Conservation (phyloP, 2,329 filamentous ascomycete species). For the Trichoderma cornu-damae region DNA sequence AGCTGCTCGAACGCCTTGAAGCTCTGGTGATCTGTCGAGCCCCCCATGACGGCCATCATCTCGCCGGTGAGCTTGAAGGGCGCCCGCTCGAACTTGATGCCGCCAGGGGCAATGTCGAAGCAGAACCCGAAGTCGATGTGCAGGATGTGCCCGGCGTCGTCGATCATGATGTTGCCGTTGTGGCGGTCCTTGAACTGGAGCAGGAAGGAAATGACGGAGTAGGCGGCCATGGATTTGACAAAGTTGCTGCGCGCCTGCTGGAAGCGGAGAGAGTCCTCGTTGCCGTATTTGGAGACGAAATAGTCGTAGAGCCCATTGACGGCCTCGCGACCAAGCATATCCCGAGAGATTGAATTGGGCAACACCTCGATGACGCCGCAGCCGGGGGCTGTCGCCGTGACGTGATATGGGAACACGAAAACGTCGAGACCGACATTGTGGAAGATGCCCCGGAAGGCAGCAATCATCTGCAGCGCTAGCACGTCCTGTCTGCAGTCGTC, state of each 20-base stretch:
- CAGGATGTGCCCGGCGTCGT: conserved; percentile 92
- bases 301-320: conserved; percentile 99
- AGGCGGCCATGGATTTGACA: conserved; percentile 98
- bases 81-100: conserved; percentile 94
- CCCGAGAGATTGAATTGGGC: conserved; percentile 93
- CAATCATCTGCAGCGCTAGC: conserved; percentile 93
- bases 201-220: conserved; percentile 93
- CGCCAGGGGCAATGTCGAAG: conserved; percentile 96
- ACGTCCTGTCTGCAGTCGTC: conserved; percentile 98
- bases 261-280: conserved; percentile 90
- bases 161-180: conserved; percentile 99
- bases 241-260: conserved; percentile 95
- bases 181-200: conserved; percentile 99
- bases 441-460: conserved; percentile 95
- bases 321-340: conserved; percentile 96
- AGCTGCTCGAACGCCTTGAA: conserved; percentile 97
- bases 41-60: conserved; percentile 99
- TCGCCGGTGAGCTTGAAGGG: conserved; percentile 97
- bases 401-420: conserved; percentile 93
- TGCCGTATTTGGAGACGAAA: conserved; percentile 94
- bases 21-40: conserved; percentile 72
- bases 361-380: conserved; percentile 98
- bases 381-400: conserved; percentile 93
- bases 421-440: conserved; percentile 91
- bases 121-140: conserved; percentile 99